Base-by-base conservation (phyloP, 306 rosid species). In the Lathyrus aphaca region DNA sequence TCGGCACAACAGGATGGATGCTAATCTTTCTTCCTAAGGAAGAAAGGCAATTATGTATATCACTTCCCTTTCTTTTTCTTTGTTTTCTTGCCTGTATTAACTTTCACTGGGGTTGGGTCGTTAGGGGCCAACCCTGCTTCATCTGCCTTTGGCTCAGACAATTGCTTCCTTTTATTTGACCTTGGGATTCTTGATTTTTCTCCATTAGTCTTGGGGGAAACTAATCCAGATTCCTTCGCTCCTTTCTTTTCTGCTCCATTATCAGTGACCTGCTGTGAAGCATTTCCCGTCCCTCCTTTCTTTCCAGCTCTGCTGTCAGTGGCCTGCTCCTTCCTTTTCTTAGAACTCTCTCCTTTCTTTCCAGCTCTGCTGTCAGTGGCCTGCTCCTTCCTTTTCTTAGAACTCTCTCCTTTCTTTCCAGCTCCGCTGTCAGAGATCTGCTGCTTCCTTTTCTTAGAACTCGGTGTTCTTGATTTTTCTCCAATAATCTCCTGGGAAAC, bases 161-260 rank as follows among this genome's bases (percentile, higher is more conserved):
- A 83, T 49, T 64, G 82, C 79, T 81, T 89, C 65, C 91, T 89
- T 77, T 89, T 95, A 73, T 85, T 74, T 73, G 84, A 66, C 16
- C 59, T 82, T 10, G 61, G 57, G 42, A 85, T 19, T 58, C 64
- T 57, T 32, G 89, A 64, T 29, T 74, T 85, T 18, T 50, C 80
- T 58, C 74, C 72, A 70, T 57, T 64, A 61, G 70, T 66, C 67
- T 66, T 81, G 49, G 12, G 32, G 17, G 35, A 39, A 62, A 39
- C 68, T 40, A 62, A 39, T 17, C 7, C 35, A 19, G 8, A 4
- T 6, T 38, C 35, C 18, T 13, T 1, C 30, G 39, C 49, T 38
- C 64, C 64, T 57, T 57, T 72, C 54, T 69, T 79, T 51, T 58
- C 68, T 54, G 64, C 71, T 65, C 68, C 68, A 57, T 59, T 67